These are phyloP conservation scores for Cryptococcus sp. DNA, from an alignment of 1,284 basidiomycete genomes.

Conservation along the genomic window DNA sequence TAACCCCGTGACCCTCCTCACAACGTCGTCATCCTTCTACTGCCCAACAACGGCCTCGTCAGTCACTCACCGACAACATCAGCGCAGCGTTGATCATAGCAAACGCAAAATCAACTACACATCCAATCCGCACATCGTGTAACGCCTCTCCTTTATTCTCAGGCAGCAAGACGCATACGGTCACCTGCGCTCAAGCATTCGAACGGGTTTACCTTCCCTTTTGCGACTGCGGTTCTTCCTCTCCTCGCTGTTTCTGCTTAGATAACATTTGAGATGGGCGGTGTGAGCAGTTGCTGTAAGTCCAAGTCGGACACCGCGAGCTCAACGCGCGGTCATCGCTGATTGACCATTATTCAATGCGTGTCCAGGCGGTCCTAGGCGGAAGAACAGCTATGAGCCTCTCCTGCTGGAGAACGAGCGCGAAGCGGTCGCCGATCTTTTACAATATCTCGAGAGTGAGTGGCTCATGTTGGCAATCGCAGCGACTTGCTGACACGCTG, in stretches of 20 bases:
- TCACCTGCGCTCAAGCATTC: too few relatives aligned
- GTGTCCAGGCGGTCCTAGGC: conserved; percentile 42
- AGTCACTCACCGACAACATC: too few relatives aligned
- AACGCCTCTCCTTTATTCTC: too few relatives aligned
- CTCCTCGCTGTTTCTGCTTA: not conserved
- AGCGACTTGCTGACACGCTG: not conserved
- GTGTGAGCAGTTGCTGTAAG: conserved; percentile 44
- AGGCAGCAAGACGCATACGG: too few relatives aligned
- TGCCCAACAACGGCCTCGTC: too few relatives aligned
- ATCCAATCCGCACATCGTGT: too few relatives aligned
- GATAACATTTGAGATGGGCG: conserved; percentile 34
- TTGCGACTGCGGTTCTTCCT: not conserved
- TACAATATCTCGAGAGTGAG: conserved; percentile 97
- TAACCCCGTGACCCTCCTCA: too few relatives aligned
- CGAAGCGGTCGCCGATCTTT: conserved; percentile 95
- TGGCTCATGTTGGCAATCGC: conserved; percentile 14
- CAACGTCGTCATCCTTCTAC: too few relatives aligned
- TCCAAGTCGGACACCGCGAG: not conserved
- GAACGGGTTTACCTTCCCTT: too few relatives aligned
- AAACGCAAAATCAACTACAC: too few relatives aligned
- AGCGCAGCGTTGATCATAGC: too few relatives aligned
- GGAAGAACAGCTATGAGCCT: conserved; percentile 79
- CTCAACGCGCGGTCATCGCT: not conserved
- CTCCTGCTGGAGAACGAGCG: conserved; percentile 95
- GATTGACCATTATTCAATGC: not conserved